Conservation (phyloP, 2,329 filamentous ascomycete species). For the Diplodia sapinea region DNA sequence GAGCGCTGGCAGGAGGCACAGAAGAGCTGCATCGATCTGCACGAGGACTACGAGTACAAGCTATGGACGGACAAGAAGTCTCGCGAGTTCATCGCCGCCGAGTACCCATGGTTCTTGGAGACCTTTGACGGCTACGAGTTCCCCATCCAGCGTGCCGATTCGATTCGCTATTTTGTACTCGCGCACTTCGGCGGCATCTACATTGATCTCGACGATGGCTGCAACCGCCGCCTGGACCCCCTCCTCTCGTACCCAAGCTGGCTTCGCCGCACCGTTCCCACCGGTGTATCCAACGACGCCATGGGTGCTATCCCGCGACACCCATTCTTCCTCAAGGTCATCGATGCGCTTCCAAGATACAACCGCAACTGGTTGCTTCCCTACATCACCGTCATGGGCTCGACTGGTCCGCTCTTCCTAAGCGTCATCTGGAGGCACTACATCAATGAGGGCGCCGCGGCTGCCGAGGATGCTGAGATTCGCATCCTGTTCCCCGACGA, state of each 20-base stretch:
- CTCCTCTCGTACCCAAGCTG: conserved; percentile 72
- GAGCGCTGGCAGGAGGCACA: conserved; percentile 69
- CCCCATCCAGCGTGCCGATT: conserved; percentile 77
- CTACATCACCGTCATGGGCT: conserved; percentile 82
- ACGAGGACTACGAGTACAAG: conserved; percentile 77
- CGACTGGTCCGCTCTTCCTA: conserved; percentile 76
- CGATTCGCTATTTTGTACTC: conserved; percentile 80
- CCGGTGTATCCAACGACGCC: conserved; percentile 80
- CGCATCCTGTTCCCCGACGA: conserved; percentile 73
- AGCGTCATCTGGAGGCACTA: conserved; percentile 79
- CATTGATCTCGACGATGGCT: conserved; percentile 79
- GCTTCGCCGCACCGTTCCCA: conserved; percentile 73
- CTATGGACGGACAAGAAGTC: conserved; percentile 77
- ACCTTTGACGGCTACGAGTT: conserved; percentile 77
- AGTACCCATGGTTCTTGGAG: conserved; percentile 74
- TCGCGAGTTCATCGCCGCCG: conserved; percentile 71
- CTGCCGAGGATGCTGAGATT: conserved; percentile 60
- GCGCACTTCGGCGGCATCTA: conserved; percentile 80
- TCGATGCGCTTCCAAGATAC: conserved; percentile 70
- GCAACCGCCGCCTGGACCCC: conserved; percentile 70
- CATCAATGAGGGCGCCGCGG: conserved; percentile 58
- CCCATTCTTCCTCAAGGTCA: conserved; percentile 74
- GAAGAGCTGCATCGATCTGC: conserved; percentile 68
- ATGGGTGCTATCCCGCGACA: conserved; percentile 77
- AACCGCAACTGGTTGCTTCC: conserved; percentile 71